Evolutionary conservation across 2,329 filamentous ascomycete species (phyloP), one percentile per base, ranked within the genome.

Genomic region (Epichloe hybrida): DNA sequence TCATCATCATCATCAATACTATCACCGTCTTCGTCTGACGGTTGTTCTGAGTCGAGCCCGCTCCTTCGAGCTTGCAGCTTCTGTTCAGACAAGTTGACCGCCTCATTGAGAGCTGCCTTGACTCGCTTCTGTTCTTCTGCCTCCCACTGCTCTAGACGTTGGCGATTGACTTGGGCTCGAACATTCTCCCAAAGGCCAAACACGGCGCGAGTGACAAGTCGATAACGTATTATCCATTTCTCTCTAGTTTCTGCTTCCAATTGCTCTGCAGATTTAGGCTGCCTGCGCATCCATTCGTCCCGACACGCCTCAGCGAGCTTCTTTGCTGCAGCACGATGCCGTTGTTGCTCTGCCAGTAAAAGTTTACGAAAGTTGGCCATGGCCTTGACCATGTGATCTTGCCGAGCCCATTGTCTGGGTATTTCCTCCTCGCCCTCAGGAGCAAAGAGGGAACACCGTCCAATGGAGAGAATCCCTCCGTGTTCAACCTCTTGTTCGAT

Each of bases 331-430:
- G 78, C 73, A 37, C 80, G 80, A 66, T 97, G 91, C 12, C 83
- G 76, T 55, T 80, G 79, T 58, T 89, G 86, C 64, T 98, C 93
- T 52, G 81, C 79, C 3, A 83, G 68, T 69, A 97, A 79, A 37
- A 97, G 73, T 59, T 82, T 86, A 46, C 87, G 81, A 58, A 97
- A 91, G 58, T 90, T 84, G 12, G 84, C 63, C 52, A 86, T 83
- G 54, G 95, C 90, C 45, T 83, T 83, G 44, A 86, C 74, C 49
- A 97, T 75, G 62, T 97, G 87, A 61, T 97, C 90, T 61, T 81
- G 78, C 58, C 94, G 89, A n/a, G 85, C 82, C 73, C 88, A 97
- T 60, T 93, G 88, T 49, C 78, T 76, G 0, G 81, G 78, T 0
- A 86, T 86, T 59, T 94, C 86, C 51, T 87, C 82, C 53, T 71